These are phyloP conservation scores for Bocquillonia castaneifolia DNA, from an alignment of 441 rosid genomes.

Conservation along the genomic window DNA sequence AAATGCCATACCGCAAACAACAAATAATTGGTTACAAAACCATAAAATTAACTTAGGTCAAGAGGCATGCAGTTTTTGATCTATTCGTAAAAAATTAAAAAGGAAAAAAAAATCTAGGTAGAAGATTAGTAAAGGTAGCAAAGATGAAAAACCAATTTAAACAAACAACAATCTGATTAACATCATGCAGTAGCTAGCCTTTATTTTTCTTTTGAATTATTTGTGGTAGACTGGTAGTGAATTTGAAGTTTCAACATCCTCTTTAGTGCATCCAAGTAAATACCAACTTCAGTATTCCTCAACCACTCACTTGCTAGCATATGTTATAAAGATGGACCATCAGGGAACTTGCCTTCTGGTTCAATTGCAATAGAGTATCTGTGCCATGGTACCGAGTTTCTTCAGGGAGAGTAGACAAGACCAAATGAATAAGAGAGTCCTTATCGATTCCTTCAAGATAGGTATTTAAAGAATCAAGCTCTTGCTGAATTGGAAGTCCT, in stretches of 20 bases:
- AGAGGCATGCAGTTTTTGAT: neutral
- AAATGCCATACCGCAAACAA: neutral
- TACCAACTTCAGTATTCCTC: neutral
- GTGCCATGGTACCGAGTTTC: slow-evolving; percentile 72
- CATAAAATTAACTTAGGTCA: neutral
- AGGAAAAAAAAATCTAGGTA: neutral
- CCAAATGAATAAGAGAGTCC: slow-evolving; percentile 70
- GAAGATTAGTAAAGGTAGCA: neutral
- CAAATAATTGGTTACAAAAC: neutral
- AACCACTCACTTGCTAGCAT: slow-evolving; percentile 2
- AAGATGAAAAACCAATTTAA: slow-evolving; percentile 3
- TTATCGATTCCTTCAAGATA: slow-evolving; percentile 66
- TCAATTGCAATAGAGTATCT: slow-evolving; percentile 66
- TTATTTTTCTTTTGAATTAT: neutral
- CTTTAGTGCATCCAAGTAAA: neutral
- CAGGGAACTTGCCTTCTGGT: slow-evolving; percentile 56
- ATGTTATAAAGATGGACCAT: slow-evolving; percentile 5
- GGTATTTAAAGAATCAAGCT: slow-evolving; percentile 54
- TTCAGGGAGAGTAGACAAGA: slow-evolving; percentile 83
- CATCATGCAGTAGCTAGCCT: neutral
- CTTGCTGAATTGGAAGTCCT: slow-evolving; percentile 86
- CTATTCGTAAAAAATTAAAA: neutral
- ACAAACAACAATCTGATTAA: neutral
- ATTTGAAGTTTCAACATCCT: neutral
- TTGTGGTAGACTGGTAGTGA: neutral